Evolutionary conservation across 1,284 basidiomycete species (phyloP), one percentile per base, ranked within the genome.

Genomic region (Cutaneotrichosporon sp.): DNA sequence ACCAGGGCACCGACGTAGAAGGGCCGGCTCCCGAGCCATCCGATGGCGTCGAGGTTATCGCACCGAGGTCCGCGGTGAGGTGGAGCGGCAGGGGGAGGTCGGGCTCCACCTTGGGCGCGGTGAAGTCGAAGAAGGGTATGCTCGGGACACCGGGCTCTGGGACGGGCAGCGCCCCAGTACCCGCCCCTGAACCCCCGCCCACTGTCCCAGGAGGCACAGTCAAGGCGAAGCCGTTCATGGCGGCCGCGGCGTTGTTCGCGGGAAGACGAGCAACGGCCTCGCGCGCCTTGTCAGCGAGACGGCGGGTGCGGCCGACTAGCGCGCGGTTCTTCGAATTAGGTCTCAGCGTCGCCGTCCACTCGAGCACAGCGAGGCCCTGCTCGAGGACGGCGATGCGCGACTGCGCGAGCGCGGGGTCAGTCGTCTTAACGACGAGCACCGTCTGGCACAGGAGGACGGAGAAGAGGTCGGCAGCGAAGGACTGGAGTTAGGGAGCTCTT

Each of bases 401-500:
- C 29, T 58, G 60, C 18, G 56, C 60, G 29, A 58, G 56, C 10
- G 38, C 46, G 9, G 60, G 43, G 33, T 64, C 62, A 13, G 52
- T 59, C 18, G 65, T 67, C 59, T 67, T 67, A 50, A 62, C 60
- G 22, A 67, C 58, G 4, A 67, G 58, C 10, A 67, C 59, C 14
- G 65, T 56, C 34, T 64, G 65, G 50, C 65, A 67, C 22, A 64
- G 62, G 11, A 67, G 62, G 11, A 64, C 62, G 3, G 57, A 59
- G 54, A 67, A 67, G 7, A 67, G 62, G 52, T 67, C 65, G 31
- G 65, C 65, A 8, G 65, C 65, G 45, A 67, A 67, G 13, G 65
- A 67, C 62, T 56, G 45, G 43, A 7, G 54, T 47, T 11, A 56
- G 55, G 18, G 1, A 11, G 13, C 7, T 14, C 22, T 7, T 10